Percentiles rank a stretch among this genome's conserved stretches.
phyloP scores from a whole-genome alignment of 2,329 filamentous ascomycete genomes.

The Verruconis gallopava region DNA sequence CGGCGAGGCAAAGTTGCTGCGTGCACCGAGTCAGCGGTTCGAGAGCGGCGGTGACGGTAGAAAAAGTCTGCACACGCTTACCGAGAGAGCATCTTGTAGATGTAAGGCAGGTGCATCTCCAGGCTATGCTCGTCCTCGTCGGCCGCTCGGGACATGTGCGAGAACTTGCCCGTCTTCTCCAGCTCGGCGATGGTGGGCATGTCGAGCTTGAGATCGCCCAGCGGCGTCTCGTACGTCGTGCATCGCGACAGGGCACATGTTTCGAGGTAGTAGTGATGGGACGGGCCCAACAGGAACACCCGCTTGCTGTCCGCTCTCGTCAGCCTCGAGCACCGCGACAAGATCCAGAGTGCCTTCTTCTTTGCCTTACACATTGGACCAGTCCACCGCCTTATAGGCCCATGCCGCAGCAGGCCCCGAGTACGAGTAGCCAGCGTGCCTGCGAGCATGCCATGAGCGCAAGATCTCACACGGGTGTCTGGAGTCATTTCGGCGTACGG shows the following conservation, averaged over 20 bases:
- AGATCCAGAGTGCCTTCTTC: neutral
- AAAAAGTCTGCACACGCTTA: conserved; percentile 16
- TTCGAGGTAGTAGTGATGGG: conserved; percentile 71
- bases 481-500: conserved; percentile 48
- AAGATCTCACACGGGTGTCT: conserved; percentile 11
- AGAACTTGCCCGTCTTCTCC: conserved; percentile 41
- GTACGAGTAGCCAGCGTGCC: conserved; percentile 87
- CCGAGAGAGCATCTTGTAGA: conserved; percentile 61
- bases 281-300: conserved; percentile 85
- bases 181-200: conserved; percentile 39
- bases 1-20: conserved; percentile 23
- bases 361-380: conserved; percentile 53
- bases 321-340: too few relatives aligned
- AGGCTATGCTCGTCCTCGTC: conserved; percentile 85
- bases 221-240: conserved; percentile 57
- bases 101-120: conserved; percentile 92
- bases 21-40: too few relatives aligned
- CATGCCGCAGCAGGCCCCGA: conserved; percentile 87
- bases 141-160: conserved; percentile 48
- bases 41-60: conserved; percentile 6
- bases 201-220: conserved; percentile 59
- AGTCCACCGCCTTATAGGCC: conserved; percentile 82
- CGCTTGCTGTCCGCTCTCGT: conserved; percentile 60
- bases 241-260: conserved; percentile 67
- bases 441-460: conserved; percentile 29